phyloP scores from a whole-genome alignment of 106 monocot genomes.

The Phalaenopsis equestris region DNA sequence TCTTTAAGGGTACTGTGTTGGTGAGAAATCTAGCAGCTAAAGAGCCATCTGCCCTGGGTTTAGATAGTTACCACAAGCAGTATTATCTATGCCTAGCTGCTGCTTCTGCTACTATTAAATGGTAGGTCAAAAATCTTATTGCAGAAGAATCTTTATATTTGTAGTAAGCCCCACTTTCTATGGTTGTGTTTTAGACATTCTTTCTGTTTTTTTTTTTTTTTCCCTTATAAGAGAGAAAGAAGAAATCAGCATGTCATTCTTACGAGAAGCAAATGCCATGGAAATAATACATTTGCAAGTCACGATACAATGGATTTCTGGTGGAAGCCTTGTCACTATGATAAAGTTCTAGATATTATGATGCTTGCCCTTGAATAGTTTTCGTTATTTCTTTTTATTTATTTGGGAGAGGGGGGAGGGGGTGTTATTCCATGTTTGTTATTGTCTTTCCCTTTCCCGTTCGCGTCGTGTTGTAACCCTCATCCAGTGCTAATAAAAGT shows the following conservation, averaged over 20 bases:
- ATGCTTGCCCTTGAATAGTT: neutral
- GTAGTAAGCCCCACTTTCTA: neutral
- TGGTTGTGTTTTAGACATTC: neutral
- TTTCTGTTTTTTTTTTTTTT: neutral
- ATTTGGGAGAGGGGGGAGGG: neutral
- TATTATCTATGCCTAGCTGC: slow-evolving; percentile 98
- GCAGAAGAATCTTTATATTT: neutral
- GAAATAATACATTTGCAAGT: neutral
- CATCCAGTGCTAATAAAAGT: too few species aligned
- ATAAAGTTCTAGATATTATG: neutral
- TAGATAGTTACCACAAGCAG: slow-evolving; percentile 88
- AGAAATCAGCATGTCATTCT: neutral
- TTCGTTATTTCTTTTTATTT: neutral
- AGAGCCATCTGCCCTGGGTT: slow-evolving; percentile 89
- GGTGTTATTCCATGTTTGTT: too few species aligned
- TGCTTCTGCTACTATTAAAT: slow-evolving; percentile 81
- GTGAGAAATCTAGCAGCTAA: slow-evolving; percentile 79
- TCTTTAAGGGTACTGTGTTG: slow-evolving; percentile 54
- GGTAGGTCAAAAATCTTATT: slow-evolving; percentile 27
- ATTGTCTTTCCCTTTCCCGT: too few species aligned
- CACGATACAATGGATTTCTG: neutral
- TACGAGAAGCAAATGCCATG: neutral
- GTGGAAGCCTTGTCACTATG: neutral
- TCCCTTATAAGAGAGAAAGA: neutral
- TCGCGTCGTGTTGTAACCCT: too few species aligned